Evolutionary conservation across 345 rosid genomes (phyloP).

Genomic region (Dipteronia dyeriana): DNA sequence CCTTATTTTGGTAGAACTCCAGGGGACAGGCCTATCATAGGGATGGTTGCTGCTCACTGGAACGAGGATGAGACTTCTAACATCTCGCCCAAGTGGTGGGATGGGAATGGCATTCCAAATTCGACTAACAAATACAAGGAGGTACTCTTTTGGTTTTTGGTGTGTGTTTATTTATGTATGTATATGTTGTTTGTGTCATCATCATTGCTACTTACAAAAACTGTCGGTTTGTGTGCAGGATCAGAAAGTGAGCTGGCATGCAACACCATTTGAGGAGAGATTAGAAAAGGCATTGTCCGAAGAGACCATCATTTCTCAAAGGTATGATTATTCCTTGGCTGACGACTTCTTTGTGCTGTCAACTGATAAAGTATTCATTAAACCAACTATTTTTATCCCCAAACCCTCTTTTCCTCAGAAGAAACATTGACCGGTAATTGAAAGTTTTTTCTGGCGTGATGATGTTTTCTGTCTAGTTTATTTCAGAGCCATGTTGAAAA

Average conservation of each 20-base stretch:
- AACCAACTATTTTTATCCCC: background rate
- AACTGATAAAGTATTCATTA: background rate
- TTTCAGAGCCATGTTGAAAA: background rate
- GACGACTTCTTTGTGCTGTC: background rate
- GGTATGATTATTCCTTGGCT: slow-evolving; percentile 33
- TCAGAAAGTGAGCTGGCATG: slow-evolving; percentile 98
- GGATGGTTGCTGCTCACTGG: slow-evolving; percentile 93
- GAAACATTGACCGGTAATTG: background rate
- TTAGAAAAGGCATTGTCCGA: slow-evolving; percentile 91
- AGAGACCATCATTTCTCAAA: slow-evolving; percentile 52
- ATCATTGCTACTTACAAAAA: background rate
- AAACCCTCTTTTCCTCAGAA: background rate
- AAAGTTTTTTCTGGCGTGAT: background rate
- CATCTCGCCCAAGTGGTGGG: slow-evolving; percentile 86
- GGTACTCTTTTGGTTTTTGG: slow-evolving; percentile 39
- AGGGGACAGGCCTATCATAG: slow-evolving; percentile 85
- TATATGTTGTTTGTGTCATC: background rate
- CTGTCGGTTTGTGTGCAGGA: slow-evolving; percentile 52
- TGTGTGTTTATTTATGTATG: background rate
- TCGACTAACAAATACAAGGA: slow-evolving; percentile 95
- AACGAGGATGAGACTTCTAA: slow-evolving; percentile 55
- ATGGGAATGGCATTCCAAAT: slow-evolving; percentile 97
- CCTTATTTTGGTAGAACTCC: slow-evolving; percentile 45
- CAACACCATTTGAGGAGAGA: slow-evolving; percentile 97
- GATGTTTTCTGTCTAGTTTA: background rate